Percentiles rank a stretch among this genome's conserved stretches.
Evolutionary conservation across 352 stramenopile genomes (phyloP).

Genomic region (Globisporangium nagaii): DNA sequence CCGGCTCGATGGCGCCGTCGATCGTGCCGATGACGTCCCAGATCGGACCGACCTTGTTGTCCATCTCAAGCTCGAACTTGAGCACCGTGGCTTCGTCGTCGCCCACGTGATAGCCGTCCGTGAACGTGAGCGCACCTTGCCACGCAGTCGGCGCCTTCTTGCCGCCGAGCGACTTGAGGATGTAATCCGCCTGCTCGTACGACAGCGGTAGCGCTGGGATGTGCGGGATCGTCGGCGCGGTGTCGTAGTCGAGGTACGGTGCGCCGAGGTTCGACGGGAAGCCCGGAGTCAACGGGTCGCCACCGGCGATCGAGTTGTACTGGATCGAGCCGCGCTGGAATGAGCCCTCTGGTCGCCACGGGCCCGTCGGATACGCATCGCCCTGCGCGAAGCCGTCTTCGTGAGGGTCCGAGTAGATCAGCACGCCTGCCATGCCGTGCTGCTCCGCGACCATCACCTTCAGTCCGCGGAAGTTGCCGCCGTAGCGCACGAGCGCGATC

Average conservation of each 20-base stretch:
- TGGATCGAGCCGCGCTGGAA: conserved; percentile 86
- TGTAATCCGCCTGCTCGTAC: conserved; percentile 75
- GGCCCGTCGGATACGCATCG: conserved; percentile 68
- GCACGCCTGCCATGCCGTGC: conserved; percentile 58
- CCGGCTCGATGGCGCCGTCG: conserved; percentile 43
- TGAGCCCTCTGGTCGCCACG: conserved; percentile 65
- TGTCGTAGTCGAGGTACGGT: conserved; percentile 31
- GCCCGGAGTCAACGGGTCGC: conserved; percentile 60
- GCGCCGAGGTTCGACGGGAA: conserved; percentile 39
- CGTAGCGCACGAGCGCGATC: conserved; percentile 87
- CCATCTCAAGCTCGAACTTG: conserved; percentile 59
- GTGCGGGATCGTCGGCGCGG: conserved; percentile 52
- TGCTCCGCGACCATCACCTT: conserved; percentile 85
- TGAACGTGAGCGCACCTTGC: conserved; percentile 57
- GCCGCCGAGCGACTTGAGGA: conserved; percentile 67
- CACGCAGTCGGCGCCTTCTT: conserved; percentile 43
- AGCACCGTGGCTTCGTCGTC: conserved; percentile 55
- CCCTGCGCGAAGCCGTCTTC: conserved; percentile 77
- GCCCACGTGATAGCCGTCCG: conserved; percentile 63
- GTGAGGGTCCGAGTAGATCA: conserved; percentile 88
- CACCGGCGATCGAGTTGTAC: conserved; percentile 68
- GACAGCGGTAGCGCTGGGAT: conserved; percentile 67
- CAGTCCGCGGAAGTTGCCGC: conserved; percentile 58
- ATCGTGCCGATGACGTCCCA: conserved; percentile 88
- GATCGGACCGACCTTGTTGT: conserved; percentile 76